Base-by-base conservation (phyloP, 2,329 filamentous ascomycete genomes). In the Paecilomyces niveus region DNA sequence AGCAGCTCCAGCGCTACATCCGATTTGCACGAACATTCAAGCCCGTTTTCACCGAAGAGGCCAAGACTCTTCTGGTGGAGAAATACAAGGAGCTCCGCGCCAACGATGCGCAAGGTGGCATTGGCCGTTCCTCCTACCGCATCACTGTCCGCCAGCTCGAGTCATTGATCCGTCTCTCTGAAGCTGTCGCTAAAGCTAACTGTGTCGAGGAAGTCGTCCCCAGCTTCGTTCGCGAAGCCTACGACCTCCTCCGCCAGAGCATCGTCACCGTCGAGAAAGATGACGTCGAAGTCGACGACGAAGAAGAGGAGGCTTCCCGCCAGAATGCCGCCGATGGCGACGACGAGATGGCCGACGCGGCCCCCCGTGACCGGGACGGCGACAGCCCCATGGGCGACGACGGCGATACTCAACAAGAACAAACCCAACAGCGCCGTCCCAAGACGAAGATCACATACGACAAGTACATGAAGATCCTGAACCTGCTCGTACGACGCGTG, bases 201-300 rank as follows among this genome's bases (percentile, higher is more conserved):
- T 99, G 94, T 71, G 91, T 96, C 13, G 89, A 93, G 67, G 92
- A 97, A 63, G 89, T 99, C 61, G 87, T 86, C 0, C 83, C 89
- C 1, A 84, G 85, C 0, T 96, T 97, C 75, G 94, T 99, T 15
- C 83, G 89, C 49, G 94, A 99, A 75, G 94, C 93, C 0, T 97
- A 89, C 74, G 91, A 94, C 66, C 83, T 99, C 9, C 84, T 99
- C 11, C 83, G 92, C 50, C 92, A 97, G 76, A 94, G 89, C 74
- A 99, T 99, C 72, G 97, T 99, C 68, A 94, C 89, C 1, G 94
- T 99, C 26, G 94, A 99, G 76, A 94, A 97, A 70, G 94, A 99
- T 67, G 94, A 99, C 67, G 87, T 99, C 15, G 93, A 97, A 70
- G 88, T 99, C 61, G 91, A 96, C 56, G 88, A 90, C 2, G 88